Evolutionary conservation across 805 yeast species (phyloP).

Genomic region (Wickerhamiella musiphila): DNA sequence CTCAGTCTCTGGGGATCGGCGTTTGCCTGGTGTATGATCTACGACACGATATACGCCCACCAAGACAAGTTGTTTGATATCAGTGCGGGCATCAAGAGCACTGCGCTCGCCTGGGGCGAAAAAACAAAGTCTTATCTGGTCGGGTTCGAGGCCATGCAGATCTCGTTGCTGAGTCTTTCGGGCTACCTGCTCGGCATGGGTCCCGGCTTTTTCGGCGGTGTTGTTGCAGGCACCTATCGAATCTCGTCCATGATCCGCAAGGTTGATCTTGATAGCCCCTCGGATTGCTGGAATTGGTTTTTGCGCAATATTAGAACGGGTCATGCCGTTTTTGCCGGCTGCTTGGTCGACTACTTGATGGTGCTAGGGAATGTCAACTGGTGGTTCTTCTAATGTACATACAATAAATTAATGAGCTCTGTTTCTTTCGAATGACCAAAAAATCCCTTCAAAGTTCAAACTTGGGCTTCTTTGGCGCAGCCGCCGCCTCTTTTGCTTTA

Average conservation of each 20-base stretch:
- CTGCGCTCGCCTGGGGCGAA: conserved; percentile 90
- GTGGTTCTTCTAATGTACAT: conserved; percentile 1
- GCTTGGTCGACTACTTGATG: conserved; percentile 22
- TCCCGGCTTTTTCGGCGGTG: conserved; percentile 58
- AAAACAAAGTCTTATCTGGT: conserved; percentile 53
- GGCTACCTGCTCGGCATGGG: conserved; percentile 71
- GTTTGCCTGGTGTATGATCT: conserved; percentile 84
- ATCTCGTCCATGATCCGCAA: conserved; percentile 47
- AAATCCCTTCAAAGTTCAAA: background rate
- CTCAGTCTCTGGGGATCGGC: conserved; percentile 59
- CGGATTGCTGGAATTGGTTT: conserved; percentile 70
- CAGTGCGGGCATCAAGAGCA: conserved; percentile 81
- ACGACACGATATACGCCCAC: conserved; percentile 94
- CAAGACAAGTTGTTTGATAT: conserved; percentile 86
- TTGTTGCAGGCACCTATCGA: conserved; percentile 51
- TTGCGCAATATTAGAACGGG: conserved; percentile 55
- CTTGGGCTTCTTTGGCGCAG: conserved; percentile 1
- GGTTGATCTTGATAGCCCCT: conserved; percentile 68
- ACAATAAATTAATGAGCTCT: background rate
- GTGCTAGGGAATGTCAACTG: conserved; percentile 5
- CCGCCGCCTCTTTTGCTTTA: conserved; percentile 2
- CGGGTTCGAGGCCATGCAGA: conserved; percentile 49
- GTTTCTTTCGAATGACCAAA: background rate
- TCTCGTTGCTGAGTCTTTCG: conserved; percentile 42
- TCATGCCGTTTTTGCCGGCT: conserved; percentile 21